These are phyloP conservation scores for Talaromyces proteolyticus DNA, from an alignment of 495 filamentous ascomycete genomes.

Conservation along the genomic window DNA sequence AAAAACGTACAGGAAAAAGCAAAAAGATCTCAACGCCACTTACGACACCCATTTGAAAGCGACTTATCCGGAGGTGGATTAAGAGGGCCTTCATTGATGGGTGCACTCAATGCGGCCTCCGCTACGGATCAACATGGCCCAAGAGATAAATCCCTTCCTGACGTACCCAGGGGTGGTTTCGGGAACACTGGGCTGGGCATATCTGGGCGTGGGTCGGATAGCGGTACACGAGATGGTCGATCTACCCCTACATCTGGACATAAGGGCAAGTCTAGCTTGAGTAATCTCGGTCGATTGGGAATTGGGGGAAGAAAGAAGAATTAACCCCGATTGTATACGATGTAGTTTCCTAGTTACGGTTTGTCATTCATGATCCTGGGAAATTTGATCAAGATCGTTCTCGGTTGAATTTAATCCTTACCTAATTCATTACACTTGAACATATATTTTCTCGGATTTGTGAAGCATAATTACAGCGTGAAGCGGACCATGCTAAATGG, in stretches of 20 bases:
- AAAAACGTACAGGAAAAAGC: slow-evolving; percentile 80
- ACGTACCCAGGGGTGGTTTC: slow-evolving; percentile 26
- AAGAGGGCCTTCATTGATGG: slow-evolving; percentile 19
- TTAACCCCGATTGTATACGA: neutral
- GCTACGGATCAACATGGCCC: slow-evolving; percentile 23
- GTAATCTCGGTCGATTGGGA: slow-evolving; percentile 65
- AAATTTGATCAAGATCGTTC: neutral
- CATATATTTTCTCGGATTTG: too few relatives aligned
- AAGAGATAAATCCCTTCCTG: slow-evolving; percentile 37
- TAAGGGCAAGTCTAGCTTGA: slow-evolving; percentile 58
- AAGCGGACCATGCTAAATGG: too few relatives aligned
- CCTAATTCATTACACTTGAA: too few relatives aligned
- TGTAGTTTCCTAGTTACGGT: neutral
- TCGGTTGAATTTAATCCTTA: too few relatives aligned
- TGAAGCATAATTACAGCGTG: too few relatives aligned
- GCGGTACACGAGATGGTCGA: slow-evolving; percentile 15
- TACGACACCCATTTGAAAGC: slow-evolving; percentile 26
- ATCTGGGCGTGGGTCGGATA: slow-evolving; percentile 26
- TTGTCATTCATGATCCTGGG: neutral
- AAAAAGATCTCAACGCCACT: slow-evolving; percentile 41
- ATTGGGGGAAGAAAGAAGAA: slow-evolving; percentile 50
- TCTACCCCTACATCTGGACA: slow-evolving; percentile 33
- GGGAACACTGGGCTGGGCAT: slow-evolving; percentile 33
- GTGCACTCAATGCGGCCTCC: slow-evolving; percentile 25
- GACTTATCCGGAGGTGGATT: slow-evolving; percentile 14